Conservation (phyloP, 2,329 filamentous ascomycete species). For the Talaromyces amestolkiae region DNA sequence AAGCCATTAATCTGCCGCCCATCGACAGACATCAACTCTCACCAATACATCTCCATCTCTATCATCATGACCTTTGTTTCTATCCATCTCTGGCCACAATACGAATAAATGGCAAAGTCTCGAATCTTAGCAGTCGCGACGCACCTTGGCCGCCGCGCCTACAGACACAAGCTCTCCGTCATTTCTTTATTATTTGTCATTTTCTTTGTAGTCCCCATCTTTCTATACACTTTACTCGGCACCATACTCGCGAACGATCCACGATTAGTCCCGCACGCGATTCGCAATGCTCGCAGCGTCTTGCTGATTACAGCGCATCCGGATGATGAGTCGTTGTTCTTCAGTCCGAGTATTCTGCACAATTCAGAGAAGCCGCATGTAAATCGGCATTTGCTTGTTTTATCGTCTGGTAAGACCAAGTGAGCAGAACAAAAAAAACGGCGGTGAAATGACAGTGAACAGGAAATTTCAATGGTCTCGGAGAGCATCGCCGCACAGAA, state of each 20-base stretch:
- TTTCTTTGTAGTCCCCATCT: constrained; percentile 27
- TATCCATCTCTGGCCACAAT: neutral
- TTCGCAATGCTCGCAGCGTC: constrained; percentile 36
- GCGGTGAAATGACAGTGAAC: neutral
- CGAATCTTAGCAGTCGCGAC: constrained; percentile 7
- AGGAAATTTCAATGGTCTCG: constrained; percentile 28
- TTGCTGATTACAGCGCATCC: constrained; percentile 40
- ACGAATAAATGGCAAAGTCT: constrained; percentile 21
- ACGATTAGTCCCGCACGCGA: constrained; percentile 36
- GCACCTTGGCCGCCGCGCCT: constrained; percentile 17
- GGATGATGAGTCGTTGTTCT: constrained; percentile 31
- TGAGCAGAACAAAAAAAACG: neutral
- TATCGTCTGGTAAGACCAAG: constrained; percentile 22
- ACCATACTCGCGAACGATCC: constrained; percentile 39
- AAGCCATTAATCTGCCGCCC: neutral
- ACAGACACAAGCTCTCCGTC: constrained; percentile 12
- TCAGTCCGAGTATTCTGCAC: constrained; percentile 28
- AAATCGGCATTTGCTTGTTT: constrained; percentile 24
- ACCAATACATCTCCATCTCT: neutral
- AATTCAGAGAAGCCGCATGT: constrained; percentile 22
- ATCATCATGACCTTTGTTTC: neutral
- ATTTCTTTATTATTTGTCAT: neutral
- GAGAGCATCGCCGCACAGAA: constrained; percentile 24
- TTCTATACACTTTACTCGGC: constrained; percentile 38
- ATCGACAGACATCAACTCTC: neutral